Conservation (phyloP, 1,139 yeast genomes). For the Yamadazyma dushanensis region DNA sequence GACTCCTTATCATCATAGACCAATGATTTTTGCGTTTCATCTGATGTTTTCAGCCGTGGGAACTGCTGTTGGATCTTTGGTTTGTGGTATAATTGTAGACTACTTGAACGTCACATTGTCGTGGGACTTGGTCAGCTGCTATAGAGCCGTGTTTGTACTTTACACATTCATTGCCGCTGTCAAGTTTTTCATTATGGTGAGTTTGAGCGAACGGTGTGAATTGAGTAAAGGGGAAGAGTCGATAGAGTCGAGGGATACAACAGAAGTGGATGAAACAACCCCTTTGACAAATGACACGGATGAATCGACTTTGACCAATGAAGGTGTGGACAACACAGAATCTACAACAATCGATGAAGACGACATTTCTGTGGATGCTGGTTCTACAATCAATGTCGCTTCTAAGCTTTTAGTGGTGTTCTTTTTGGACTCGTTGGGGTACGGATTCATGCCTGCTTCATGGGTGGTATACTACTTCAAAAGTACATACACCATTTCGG, state of each 20-base stretch:
- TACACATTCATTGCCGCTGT: constrained; percentile 58
- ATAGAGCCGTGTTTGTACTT: constrained; percentile 56
- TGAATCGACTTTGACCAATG: too few relatives aligned
- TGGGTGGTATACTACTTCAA: constrained; percentile 85
- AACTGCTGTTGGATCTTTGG: constrained; percentile 70
- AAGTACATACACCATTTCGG: constrained; percentile 36
- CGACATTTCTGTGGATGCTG: constrained; percentile 8
- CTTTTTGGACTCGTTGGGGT: constrained; percentile 82
- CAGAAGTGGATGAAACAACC: constrained; percentile 1
- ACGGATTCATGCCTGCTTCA: constrained; percentile 83
- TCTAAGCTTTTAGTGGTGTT: constrained; percentile 49
- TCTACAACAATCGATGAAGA: too few relatives aligned
- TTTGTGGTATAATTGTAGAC: constrained; percentile 61
- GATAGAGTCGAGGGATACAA: constrained; percentile 1
- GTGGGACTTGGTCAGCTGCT: constrained; percentile 43
- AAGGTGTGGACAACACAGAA: too few relatives aligned
- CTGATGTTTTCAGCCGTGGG: constrained; percentile 72
- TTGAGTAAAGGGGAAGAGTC: too few relatives aligned
- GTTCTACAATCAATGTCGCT: constrained; percentile 24
- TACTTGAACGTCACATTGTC: constrained; percentile 31
- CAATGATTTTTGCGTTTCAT: constrained; percentile 74
- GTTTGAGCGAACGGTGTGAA: constrained; percentile 60
- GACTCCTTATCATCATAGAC: constrained; percentile 63
- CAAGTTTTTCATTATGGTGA: constrained; percentile 54
- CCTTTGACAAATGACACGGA: too few relatives aligned